phyloP scores from a whole-genome alignment of 164 flowering plant genomes.

The Santalum album region DNA sequence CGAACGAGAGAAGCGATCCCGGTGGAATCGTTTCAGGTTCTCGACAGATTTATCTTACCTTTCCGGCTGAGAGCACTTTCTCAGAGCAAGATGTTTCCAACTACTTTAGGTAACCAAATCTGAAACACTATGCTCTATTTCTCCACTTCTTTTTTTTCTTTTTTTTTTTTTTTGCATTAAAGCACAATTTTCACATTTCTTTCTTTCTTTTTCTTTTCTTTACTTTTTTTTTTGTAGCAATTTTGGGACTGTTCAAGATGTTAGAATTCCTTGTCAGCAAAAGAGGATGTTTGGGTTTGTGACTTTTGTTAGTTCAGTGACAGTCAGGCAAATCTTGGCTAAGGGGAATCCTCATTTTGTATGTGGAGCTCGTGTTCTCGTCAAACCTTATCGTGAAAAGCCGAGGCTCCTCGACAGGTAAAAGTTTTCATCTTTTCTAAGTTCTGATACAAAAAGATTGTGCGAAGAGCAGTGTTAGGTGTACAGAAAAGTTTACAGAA shows the following conservation, averaged over 20 bases:
- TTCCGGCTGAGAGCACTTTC: not conserved
- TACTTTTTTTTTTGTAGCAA: not conserved
- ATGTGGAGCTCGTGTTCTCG: constrained; percentile 1
- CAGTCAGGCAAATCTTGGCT: not conserved
- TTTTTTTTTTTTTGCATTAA: too few relatives aligned
- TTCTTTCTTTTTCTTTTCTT: too few relatives aligned
- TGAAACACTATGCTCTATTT: not conserved
- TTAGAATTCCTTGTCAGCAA: not conserved
- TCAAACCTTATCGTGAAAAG: not conserved
- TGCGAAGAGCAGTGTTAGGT: too few relatives aligned
- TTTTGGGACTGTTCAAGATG: constrained; percentile 3
- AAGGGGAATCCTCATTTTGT: constrained; percentile 5
- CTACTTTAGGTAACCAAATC: not conserved
- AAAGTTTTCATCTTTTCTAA: too few relatives aligned
- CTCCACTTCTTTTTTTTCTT: too few relatives aligned
- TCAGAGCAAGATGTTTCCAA: not conserved
- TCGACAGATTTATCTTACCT: not conserved
- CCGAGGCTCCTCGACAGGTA: not conserved
- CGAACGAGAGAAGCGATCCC: not conserved
- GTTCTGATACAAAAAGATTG: too few relatives aligned
- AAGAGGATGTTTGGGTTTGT: constrained; percentile 4
- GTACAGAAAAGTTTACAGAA: too few relatives aligned
- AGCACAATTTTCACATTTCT: too few relatives aligned
- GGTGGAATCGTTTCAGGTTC: not conserved
- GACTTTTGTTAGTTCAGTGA: not conserved